Conservation (phyloP, 2,329 filamentous ascomycete genomes). For the Monilinia laxa region DNA sequence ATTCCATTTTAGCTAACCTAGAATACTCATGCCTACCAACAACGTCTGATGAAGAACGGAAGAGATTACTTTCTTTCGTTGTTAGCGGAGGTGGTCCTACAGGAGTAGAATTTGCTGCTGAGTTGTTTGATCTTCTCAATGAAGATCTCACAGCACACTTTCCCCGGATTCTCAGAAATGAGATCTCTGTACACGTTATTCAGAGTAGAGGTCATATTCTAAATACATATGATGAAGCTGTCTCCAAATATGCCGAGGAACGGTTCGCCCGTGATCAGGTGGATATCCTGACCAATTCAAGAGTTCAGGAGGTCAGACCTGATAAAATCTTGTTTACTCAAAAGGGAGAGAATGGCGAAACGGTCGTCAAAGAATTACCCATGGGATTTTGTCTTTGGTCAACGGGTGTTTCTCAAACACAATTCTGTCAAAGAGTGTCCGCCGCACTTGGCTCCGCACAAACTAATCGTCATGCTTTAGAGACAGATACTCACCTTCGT, state of each 20-base stretch:
- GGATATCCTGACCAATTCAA: slow-evolving; percentile 86
- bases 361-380: slow-evolving; percentile 87
- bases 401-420: slow-evolving; percentile 85
- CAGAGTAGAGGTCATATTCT: slow-evolving; percentile 93
- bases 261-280: slow-evolving; percentile 89
- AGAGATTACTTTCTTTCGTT: slow-evolving; percentile 89
- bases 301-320: slow-evolving; percentile 81
- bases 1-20: slow-evolving; percentile 83
- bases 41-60: slow-evolving; percentile 82
- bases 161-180: slow-evolving; percentile 87
- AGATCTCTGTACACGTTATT: slow-evolving; percentile 96
- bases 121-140: slow-evolving; percentile 93
- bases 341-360: slow-evolving; percentile 67
- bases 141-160: slow-evolving; percentile 85
- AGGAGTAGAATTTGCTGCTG: slow-evolving; percentile 95
- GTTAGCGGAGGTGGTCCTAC: slow-evolving; percentile 93
- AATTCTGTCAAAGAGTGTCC: slow-evolving; percentile 74
- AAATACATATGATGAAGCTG: slow-evolving; percentile 95
- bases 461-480: slow-evolving; percentile 85
- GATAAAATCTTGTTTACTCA: slow-evolving; percentile 91
- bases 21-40: slow-evolving; percentile 92
- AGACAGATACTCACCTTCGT: slow-evolving; percentile 91
- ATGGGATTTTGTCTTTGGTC: slow-evolving; percentile 98
- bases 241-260: slow-evolving; percentile 89
- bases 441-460: slow-evolving; percentile 74